Percentiles rank a stretch among this genome's conserved stretches.
These are phyloP conservation scores for Endocalyx cinctus DNA, from an alignment of 2,329 filamentous ascomycete species.

Conservation along the genomic window DNA sequence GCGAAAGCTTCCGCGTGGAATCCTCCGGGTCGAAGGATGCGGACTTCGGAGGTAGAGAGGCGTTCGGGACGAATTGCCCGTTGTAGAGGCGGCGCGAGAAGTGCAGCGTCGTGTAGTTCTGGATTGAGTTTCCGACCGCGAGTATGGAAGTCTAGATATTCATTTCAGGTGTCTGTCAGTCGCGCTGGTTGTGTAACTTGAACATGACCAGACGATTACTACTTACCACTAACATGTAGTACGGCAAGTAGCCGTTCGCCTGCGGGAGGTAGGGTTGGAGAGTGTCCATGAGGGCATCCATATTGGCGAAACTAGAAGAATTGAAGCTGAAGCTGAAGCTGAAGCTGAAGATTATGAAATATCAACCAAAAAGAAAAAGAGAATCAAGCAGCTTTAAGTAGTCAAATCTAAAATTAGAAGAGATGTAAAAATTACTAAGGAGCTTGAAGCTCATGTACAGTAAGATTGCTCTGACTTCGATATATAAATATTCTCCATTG, in stretches of 20 bases:
- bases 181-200: neutral
- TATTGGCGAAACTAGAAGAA: too few relatives aligned
- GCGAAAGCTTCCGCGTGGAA: slow-evolving; percentile 47
- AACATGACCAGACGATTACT: neutral
- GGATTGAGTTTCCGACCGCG: slow-evolving; percentile 78
- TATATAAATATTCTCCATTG: too few relatives aligned
- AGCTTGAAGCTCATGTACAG: too few relatives aligned
- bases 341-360: too few relatives aligned
- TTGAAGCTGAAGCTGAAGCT: too few relatives aligned
- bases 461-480: too few relatives aligned
- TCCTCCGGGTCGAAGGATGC: slow-evolving; percentile 46
- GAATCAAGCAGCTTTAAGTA: too few relatives aligned
- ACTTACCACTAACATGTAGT: slow-evolving; percentile 54
- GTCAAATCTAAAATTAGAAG: too few relatives aligned
- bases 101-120: slow-evolving; percentile 74
- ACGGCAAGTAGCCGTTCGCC: slow-evolving; percentile 51
- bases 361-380: too few relatives aligned
- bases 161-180: too few relatives aligned
- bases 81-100: slow-evolving; percentile 88
- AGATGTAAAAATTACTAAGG: too few relatives aligned
- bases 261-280: slow-evolving; percentile 39
- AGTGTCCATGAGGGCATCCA: slow-evolving; percentile 36
- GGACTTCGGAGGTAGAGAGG: slow-evolving; percentile 36
- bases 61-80: slow-evolving; percentile 53
- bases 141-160: slow-evolving; percentile 78